Percentiles rank a stretch among this genome's conserved stretches.
Conservation (phyloP, 257 asterid species). For the Jacaranda copaia region DNA sequence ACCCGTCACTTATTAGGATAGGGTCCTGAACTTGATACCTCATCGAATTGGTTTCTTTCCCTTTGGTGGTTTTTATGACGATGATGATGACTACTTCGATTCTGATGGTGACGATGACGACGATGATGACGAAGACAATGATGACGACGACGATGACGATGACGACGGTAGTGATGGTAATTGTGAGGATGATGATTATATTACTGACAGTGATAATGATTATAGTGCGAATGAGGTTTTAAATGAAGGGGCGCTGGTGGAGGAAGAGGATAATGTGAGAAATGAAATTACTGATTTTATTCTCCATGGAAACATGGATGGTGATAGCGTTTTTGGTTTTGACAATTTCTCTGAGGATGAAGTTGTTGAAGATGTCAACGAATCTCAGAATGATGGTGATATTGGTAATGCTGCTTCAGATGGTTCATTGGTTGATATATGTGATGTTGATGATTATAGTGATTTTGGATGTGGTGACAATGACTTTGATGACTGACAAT, state of each 20-base stretch:
- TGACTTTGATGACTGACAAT: conserved; percentile 32
- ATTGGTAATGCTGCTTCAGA: conserved; percentile 25
- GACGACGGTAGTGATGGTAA: conserved; percentile 3
- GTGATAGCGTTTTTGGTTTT: conserved; percentile 15
- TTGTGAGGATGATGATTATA: conserved; percentile 23
- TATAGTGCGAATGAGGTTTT: conserved; percentile 35
- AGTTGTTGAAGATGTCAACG: conserved; percentile 25
- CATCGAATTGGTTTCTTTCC: conserved; percentile 51
- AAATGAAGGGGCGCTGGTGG: conserved; percentile 33
- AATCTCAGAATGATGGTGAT: conserved; percentile 33
- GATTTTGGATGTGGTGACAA: conserved; percentile 35
- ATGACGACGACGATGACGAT: conserved; percentile 28
- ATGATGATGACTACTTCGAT: conserved; percentile 47
- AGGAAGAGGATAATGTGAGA: conserved; percentile 32
- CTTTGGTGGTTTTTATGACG: conserved; percentile 50
- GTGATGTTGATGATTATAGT: conserved; percentile 37
- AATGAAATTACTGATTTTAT: conserved; percentile 29
- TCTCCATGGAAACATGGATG: conserved; percentile 28
- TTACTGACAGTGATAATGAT: conserved; percentile 32
- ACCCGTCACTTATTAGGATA: conserved; percentile 51
- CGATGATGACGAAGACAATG: conserved; percentile 33
- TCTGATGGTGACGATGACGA: conserved; percentile 38
- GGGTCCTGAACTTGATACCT: conserved; percentile 44
- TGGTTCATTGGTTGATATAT: conserved; percentile 30
- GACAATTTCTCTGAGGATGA: conserved; percentile 26